Conservation (phyloP, 225 moss, liverwort and hornwort genomes). For the Takakia lepidozioides region DNA sequence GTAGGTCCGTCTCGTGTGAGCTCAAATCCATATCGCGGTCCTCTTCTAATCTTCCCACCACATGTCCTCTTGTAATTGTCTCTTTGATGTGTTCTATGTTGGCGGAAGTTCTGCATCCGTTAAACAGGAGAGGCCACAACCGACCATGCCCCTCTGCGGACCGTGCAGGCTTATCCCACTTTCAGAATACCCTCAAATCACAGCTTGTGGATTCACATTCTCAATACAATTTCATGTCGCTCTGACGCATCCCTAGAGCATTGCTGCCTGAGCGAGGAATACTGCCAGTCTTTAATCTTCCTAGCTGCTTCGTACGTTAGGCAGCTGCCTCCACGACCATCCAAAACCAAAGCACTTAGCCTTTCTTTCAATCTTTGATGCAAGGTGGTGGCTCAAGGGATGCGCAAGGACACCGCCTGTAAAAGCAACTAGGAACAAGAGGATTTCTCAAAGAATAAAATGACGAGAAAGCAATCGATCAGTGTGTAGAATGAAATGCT, state of each 20-base stretch:
- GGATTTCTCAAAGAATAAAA: background rate
- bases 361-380: conserved; percentile 11
- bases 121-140: background rate
- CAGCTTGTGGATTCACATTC: background rate
- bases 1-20: conserved; percentile 78
- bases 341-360: background rate
- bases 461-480: too few species aligned
- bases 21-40: conserved; percentile 96
- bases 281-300: conserved; percentile 9
- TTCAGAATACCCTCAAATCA: conserved; percentile 1
- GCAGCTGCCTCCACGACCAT: conserved; percentile 7
- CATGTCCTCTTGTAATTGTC: conserved; percentile 39
- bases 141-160: background rate
- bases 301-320: conserved; percentile 3
- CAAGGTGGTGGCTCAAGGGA: conserved; percentile 8
- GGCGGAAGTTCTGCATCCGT: conserved; percentile 57
- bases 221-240: background rate
- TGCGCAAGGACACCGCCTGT: conserved; percentile 12
- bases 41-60: conserved; percentile 55
- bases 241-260: conserved; percentile 6
- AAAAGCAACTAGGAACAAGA: background rate
- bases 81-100: too few species aligned
- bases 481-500: too few species aligned
- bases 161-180: background rate
- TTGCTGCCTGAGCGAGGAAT: conserved; percentile 14